phyloP scores from a whole-genome alignment of 2,329 filamentous ascomycete species.

The Talaromyces sp. region DNA sequence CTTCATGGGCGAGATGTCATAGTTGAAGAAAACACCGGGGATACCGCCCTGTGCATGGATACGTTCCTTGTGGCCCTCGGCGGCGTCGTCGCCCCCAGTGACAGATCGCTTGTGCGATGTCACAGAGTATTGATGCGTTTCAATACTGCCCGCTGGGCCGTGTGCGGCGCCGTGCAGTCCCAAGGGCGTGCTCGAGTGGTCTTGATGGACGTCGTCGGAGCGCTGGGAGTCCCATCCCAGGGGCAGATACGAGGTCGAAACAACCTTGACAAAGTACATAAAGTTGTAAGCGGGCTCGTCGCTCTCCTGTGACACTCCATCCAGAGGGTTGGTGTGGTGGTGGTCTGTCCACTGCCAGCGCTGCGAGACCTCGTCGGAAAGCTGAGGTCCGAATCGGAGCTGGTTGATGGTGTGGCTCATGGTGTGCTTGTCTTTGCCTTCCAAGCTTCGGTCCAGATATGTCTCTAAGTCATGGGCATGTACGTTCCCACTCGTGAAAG shows the following conservation, averaged over 20 bases:
- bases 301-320: slow-evolving; percentile 70
- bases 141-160: slow-evolving; percentile 69
- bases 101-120: slow-evolving; percentile 93
- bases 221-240: slow-evolving; percentile 73
- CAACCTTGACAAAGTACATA: slow-evolving; percentile 99
- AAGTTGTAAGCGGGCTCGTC: slow-evolving; percentile 84
- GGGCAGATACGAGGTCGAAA: slow-evolving; percentile 89
- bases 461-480: slow-evolving; percentile 97
- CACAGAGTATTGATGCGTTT: slow-evolving; percentile 97
- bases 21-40: slow-evolving; percentile 97
- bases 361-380: slow-evolving; percentile 64
- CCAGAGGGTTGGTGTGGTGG: slow-evolving; percentile 79
- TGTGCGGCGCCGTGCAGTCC: slow-evolving; percentile 64
- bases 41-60: slow-evolving; percentile 87
- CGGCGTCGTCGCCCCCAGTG: slow-evolving; percentile 72
- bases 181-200: slow-evolving; percentile 53
- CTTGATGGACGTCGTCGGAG: slow-evolving; percentile 30
- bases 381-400: slow-evolving; percentile 85
- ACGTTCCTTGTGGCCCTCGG: slow-evolving; percentile 87
- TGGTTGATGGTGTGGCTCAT: slow-evolving; percentile 87
- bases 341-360: slow-evolving; percentile 74
- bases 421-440: slow-evolving; percentile 65
- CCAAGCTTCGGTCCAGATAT: slow-evolving; percentile 65
- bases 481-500: slow-evolving; percentile 93
- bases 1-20: slow-evolving; percentile 99